Percentiles rank a stretch among this genome's conserved stretches.
Evolutionary conservation across 2,329 filamentous ascomycete genomes (phyloP).

Genomic region (Botrytis sinoallii): DNA sequence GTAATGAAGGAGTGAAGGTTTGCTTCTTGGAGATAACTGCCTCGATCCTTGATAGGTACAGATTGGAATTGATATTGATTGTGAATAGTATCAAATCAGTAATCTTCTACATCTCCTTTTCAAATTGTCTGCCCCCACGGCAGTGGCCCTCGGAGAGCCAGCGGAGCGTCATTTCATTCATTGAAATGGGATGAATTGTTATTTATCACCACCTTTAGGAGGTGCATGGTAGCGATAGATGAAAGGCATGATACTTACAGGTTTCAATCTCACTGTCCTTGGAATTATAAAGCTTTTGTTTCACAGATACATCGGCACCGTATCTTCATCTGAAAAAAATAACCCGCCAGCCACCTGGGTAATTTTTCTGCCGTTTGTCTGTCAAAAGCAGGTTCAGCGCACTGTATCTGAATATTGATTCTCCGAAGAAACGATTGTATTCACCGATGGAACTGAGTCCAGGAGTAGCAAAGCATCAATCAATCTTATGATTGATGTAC

Average conservation of each 20-base stretch:
- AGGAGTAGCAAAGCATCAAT: not conserved
- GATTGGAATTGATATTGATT: not conserved
- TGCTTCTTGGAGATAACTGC: not conserved
- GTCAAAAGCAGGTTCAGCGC: not conserved
- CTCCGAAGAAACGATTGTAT: not conserved
- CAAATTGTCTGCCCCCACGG: not conserved
- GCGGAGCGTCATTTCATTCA: not conserved
- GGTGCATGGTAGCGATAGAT: no score
- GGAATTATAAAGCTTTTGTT: not conserved
- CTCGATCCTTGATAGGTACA: not conserved
- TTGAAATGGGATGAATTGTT: not conserved
- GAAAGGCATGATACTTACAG: not conserved
- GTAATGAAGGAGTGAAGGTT: not conserved
- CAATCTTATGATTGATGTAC: not conserved
- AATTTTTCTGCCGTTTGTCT: no score
- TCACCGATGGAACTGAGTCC: not conserved
- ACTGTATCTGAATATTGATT: not conserved
- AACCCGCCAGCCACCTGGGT: not conserved
- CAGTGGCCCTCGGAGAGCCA: constrained; percentile 1
- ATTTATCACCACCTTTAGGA: not conserved
- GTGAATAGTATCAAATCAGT: not conserved
- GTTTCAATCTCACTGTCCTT: not conserved
- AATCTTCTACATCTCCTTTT: not conserved
- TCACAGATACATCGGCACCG: not conserved
- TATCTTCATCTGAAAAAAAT: not conserved